Percentiles rank a stretch among this genome's conserved stretches.
Evolutionary conservation across 1,139 yeast genomes (phyloP).

Genomic region (Yamadazyma sp.): DNA sequence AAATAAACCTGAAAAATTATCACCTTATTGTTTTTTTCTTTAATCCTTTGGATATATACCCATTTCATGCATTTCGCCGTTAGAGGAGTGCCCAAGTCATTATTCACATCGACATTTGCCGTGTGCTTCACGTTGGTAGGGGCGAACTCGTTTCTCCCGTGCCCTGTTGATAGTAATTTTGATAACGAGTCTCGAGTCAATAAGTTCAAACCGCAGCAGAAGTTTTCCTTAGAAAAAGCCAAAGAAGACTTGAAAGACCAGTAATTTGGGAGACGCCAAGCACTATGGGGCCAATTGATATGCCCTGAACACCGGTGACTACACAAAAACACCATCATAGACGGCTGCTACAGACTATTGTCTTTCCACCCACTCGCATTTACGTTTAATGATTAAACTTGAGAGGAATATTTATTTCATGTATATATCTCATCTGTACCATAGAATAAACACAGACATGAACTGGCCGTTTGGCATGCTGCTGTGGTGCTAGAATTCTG

Average conservation of each 20-base stretch:
- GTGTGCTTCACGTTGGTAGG: constrained; percentile 71
- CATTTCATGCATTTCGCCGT: constrained; percentile 12
- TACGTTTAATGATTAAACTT: constrained; percentile 1
- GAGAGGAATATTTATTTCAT: constrained; percentile 1
- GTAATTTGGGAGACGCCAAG: not conserved
- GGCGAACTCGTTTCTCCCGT: constrained; percentile 69
- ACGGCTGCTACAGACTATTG: not conserved
- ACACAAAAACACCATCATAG: no score
- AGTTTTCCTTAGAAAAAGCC: not conserved
- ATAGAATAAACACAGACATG: not conserved
- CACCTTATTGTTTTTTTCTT: constrained; percentile 1
- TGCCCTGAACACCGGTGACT: no score
- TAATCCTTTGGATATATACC: not conserved
- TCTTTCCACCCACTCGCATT: not conserved
- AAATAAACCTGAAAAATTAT: constrained; percentile 2
- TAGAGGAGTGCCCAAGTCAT: constrained; percentile 38
- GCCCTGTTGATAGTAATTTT: constrained; percentile 62
- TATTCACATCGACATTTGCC: constrained; percentile 74
- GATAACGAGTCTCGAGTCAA: constrained; percentile 36
- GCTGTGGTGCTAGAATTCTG: no score
- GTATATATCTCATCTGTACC: constrained; percentile 3
- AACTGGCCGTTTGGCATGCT: not conserved
- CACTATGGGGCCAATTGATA: no score
- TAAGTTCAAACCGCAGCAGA: not conserved
- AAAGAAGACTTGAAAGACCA: not conserved